Percentiles rank a stretch among this genome's conserved stretches.
These are phyloP conservation scores for Penstemon barbatus DNA, from an alignment of 257 asterid species.

Conservation along the genomic window DNA sequence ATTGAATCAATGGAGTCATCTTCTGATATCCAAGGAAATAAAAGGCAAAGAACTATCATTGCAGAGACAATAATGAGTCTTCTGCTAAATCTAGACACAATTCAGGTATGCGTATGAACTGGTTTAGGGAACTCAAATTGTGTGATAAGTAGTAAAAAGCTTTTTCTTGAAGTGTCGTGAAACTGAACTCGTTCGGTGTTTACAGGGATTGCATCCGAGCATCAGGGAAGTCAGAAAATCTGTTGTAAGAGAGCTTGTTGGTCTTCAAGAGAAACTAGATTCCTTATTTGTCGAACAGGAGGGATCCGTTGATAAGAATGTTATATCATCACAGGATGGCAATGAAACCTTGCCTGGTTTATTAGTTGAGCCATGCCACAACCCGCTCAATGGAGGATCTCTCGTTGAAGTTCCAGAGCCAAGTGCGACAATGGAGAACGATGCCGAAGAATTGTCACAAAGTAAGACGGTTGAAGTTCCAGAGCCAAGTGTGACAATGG, in stretches of 20 bases:
- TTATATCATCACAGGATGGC: constrained; percentile 3
- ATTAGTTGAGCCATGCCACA: constrained; percentile 14
- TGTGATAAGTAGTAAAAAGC: neutral
- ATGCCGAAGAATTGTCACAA: constrained; percentile 1
- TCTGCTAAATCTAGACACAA: constrained; percentile 57
- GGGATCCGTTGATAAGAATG: constrained; percentile 3
- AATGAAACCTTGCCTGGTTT: constrained; percentile 3
- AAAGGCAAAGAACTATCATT: constrained; percentile 41
- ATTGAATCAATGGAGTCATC: constrained; percentile 49
- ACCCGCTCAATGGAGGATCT: constrained; percentile 26
- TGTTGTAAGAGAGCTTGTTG: constrained; percentile 62
- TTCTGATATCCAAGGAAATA: constrained; percentile 25
- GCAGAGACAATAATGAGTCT: constrained; percentile 62
- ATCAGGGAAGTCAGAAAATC: constrained; percentile 62
- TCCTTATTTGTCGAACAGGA: constrained; percentile 22
- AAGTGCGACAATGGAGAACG: constrained; percentile 1
- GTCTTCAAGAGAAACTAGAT: constrained; percentile 71
- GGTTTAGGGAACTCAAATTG: neutral
- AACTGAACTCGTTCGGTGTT: neutral
- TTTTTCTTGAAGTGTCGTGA: neutral
- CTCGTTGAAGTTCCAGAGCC: constrained; percentile 9
- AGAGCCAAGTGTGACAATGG: constrained; percentile 1
- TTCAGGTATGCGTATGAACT: constrained; percentile 53
- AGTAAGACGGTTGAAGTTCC: neutral
- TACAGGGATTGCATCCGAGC: constrained; percentile 66